These are phyloP conservation scores for Globisporangium megalacanthum DNA, from an alignment of 352 stramenopile genomes.

Conservation along the genomic window DNA sequence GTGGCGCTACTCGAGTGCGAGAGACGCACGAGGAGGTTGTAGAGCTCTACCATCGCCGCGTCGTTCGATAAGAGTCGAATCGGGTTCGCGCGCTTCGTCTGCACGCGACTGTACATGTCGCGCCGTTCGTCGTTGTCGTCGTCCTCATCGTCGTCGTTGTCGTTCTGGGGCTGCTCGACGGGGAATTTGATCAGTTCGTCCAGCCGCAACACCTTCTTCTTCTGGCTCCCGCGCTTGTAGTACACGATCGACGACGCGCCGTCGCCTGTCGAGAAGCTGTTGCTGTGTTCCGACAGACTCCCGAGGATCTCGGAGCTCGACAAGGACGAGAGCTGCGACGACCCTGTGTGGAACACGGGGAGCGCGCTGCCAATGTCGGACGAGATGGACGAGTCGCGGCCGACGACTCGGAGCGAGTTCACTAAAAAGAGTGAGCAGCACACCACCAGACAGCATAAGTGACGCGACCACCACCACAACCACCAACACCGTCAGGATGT, in stretches of 20 bases:
- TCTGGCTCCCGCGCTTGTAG: slow-evolving; percentile 14
- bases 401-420: slow-evolving; percentile 11
- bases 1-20: slow-evolving; percentile 6
- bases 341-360: slow-evolving; percentile 1
- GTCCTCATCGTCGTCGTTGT: slow-evolving; percentile 8
- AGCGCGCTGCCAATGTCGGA: slow-evolving; percentile 8
- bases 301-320: background rate
- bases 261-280: slow-evolving; percentile 1
- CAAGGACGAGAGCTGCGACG: slow-evolving; percentile 6
- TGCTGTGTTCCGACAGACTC: slow-evolving; percentile 10
- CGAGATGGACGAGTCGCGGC: slow-evolving; percentile 19
- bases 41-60: slow-evolving; percentile 13
- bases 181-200: slow-evolving; percentile 17
- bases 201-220: slow-evolving; percentile 15
- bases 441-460: background rate
- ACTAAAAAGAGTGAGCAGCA: slow-evolving; percentile 1
- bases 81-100: slow-evolving; percentile 9
- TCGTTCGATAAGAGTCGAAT: slow-evolving; percentile 11
- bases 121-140: slow-evolving; percentile 3
- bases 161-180: slow-evolving; percentile 6
- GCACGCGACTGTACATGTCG: slow-evolving; percentile 5
- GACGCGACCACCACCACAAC: no score
- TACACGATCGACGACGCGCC: slow-evolving; percentile 14
- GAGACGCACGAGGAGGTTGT: slow-evolving; percentile 15
- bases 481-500: background rate